Evolutionary conservation across 2,329 filamentous ascomycete genomes (phyloP).

Genomic region (Trichoderma citrinoviride): DNA sequence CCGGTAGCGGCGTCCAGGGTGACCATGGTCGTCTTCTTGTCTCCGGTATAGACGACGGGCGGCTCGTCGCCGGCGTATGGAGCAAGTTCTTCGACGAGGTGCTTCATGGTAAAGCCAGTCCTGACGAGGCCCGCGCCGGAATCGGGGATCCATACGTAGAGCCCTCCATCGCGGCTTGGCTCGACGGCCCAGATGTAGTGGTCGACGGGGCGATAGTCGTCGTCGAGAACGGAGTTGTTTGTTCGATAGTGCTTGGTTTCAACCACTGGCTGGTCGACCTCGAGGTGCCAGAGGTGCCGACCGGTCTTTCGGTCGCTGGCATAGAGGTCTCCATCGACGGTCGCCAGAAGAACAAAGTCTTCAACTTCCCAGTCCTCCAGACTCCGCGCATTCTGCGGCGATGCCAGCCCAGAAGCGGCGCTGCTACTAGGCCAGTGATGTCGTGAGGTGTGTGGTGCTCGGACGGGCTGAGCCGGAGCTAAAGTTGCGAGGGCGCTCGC

Average conservation of each 20-base stretch:
- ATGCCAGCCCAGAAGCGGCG: constrained; percentile 62
- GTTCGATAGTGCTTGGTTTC: constrained; percentile 79
- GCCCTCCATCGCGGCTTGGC: constrained; percentile 78
- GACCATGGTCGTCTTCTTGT: constrained; percentile 86
- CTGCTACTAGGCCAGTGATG: constrained; percentile 53
- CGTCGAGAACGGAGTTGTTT: constrained; percentile 61
- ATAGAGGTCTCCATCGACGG: constrained; percentile 95
- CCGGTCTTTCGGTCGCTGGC: constrained; percentile 87
- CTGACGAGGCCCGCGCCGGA: constrained; percentile 58
- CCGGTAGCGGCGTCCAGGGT: constrained; percentile 87
- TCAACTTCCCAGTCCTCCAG: constrained; percentile 99
- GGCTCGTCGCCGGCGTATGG: constrained; percentile 74
- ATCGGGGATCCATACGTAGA: constrained; percentile 80
- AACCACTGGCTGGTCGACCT: constrained; percentile 82
- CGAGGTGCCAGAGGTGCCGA: constrained; percentile 78
- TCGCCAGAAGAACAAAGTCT: constrained; percentile 99
- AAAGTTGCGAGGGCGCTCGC: constrained; percentile 96
- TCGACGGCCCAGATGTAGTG: constrained; percentile 96
- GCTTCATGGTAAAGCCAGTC: constrained; percentile 75
- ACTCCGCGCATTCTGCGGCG: constrained; percentile 92
- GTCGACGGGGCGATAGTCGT: constrained; percentile 65
- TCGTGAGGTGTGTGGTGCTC: constrained; percentile 81
- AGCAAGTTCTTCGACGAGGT: constrained; percentile 77
- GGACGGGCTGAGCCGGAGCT: constrained; percentile 93
- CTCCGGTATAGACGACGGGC: constrained; percentile 82